Evolutionary conservation across 2,329 filamentous ascomycete species (phyloP).

Genomic region (Byssochlamys sp.): DNA sequence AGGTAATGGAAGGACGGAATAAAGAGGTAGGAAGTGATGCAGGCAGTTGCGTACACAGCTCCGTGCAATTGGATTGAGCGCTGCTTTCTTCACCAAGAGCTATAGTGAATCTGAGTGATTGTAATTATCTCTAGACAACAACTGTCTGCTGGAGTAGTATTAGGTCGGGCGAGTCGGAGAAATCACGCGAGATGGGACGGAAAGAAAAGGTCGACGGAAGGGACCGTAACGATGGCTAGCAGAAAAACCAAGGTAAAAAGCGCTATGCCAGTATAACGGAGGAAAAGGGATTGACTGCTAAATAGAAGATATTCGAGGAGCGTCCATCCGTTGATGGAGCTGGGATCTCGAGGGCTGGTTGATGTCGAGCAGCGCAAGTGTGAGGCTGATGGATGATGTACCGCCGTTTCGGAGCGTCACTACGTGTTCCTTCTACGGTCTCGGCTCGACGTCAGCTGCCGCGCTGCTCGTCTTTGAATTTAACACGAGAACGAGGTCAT

Average conservation of each 20-base stretch:
- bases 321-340: background rate
- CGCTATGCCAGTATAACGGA: background rate
- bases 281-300: background rate
- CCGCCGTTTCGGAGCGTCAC: background rate
- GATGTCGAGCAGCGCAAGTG: background rate
- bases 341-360: background rate
- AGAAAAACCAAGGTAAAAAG: background rate
- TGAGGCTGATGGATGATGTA: background rate
- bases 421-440: background rate
- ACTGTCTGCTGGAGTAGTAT: background rate
- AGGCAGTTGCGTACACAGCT: background rate
- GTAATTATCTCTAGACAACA: background rate
- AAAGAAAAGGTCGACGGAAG: background rate
- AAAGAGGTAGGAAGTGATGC: background rate
- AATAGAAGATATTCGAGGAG: background rate
- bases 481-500: background rate
- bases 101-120: background rate
- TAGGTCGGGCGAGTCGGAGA: background rate
- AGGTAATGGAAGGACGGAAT: background rate
- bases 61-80: background rate
- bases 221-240: background rate
- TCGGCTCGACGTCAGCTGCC: background rate
- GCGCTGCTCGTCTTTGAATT: background rate
- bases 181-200: background rate
- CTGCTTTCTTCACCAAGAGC: background rate